Percentiles rank a stretch among this genome's conserved stretches.
These are phyloP conservation scores for Exophiala dermatitidis DNA, from an alignment of 2,329 filamentous ascomycete genomes.

Conservation along the genomic window DNA sequence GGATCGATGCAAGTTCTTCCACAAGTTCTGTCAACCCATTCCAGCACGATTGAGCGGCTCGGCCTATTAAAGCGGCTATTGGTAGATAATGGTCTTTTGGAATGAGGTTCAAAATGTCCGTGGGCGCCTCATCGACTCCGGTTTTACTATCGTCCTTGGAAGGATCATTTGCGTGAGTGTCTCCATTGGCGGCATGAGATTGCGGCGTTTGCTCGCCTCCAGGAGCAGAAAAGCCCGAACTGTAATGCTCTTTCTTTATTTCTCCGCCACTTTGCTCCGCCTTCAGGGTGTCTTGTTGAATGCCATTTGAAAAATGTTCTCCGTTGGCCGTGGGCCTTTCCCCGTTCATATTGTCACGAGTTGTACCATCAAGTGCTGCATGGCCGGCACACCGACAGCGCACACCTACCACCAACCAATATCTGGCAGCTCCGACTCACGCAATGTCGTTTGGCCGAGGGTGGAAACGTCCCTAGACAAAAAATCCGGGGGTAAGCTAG, in stretches of 20 bases:
- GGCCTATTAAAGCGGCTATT: slow-evolving; percentile 64
- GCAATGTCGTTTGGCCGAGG: neutral
- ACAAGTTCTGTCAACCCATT: slow-evolving; percentile 67
- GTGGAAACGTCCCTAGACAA: too few species aligned
- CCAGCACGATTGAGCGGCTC: slow-evolving; percentile 76
- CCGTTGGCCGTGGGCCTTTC: slow-evolving; percentile 21
- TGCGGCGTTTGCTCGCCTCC: neutral
- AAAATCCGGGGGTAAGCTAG: too few species aligned
- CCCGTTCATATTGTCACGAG: slow-evolving; percentile 25
- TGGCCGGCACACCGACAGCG: slow-evolving; percentile 20
- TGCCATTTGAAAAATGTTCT: slow-evolving; percentile 20
- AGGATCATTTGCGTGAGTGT: slow-evolving; percentile 1
- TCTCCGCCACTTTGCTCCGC: neutral
- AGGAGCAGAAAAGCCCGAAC: neutral
- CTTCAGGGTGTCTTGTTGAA: slow-evolving; percentile 6
- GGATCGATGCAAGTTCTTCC: slow-evolving; percentile 61
- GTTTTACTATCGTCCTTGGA: neutral
- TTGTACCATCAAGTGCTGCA: slow-evolving; percentile 21
- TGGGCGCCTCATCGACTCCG: slow-evolving; percentile 7
- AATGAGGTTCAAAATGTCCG: slow-evolving; percentile 20
- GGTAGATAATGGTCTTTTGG: slow-evolving; percentile 46
- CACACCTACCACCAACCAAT: slow-evolving; percentile 11
- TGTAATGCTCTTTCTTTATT: slow-evolving; percentile 4
- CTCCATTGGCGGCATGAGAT: slow-evolving; percentile 6
- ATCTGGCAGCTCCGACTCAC: neutral